phyloP scores from a whole-genome alignment of 164 flowering plant genomes.

The Umbilicus rupestris region DNA sequence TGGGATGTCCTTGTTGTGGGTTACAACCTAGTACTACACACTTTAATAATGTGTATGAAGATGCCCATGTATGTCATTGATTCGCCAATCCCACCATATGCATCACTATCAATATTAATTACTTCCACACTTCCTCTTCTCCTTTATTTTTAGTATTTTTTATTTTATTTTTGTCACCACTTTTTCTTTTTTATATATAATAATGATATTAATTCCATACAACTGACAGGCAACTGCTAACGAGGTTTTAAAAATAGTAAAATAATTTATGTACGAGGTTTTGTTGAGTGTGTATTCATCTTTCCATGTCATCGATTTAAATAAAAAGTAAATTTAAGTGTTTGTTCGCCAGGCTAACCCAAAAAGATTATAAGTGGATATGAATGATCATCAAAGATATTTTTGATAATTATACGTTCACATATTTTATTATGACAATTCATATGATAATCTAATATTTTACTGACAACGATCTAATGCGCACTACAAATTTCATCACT shows the following conservation, averaged over 20 bases:
- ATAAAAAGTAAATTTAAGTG: neutral
- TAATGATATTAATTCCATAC: no score
- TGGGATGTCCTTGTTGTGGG: slow-evolving; percentile 1
- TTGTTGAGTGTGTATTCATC: no score
- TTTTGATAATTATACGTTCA: no score
- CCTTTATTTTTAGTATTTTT: no score
- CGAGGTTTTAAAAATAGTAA: no score
- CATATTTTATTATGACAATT: no score
- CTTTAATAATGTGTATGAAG: neutral
- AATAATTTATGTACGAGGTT: neutral
- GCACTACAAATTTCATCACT: no score
- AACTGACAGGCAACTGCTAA: no score
- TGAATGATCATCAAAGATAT: neutral
- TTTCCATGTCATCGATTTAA: no score
- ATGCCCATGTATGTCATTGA: neutral
- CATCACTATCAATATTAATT: neutral
- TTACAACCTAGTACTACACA: slow-evolving; percentile 1
- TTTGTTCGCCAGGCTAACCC: neutral
- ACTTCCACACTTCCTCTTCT: neutral
- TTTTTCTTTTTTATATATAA: no score
- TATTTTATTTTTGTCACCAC: neutral
- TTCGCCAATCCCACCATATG: neutral
- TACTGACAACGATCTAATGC: no score
- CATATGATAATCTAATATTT: no score
- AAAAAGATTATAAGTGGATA: neutral